Base-by-base conservation (phyloP, 2,329 filamentous ascomycete species). In the Colletotrichum trifolii region DNA sequence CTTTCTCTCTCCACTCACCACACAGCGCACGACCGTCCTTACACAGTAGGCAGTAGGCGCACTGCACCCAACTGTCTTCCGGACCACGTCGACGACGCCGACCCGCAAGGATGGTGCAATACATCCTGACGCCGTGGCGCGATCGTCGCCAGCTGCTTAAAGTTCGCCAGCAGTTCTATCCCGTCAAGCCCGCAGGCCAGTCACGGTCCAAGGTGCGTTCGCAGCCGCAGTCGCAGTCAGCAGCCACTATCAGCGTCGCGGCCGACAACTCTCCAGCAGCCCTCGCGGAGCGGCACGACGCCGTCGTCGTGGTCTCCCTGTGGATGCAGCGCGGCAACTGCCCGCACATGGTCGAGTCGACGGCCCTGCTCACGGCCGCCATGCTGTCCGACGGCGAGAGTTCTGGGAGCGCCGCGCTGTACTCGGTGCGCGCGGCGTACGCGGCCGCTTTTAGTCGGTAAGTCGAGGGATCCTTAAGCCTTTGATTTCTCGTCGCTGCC, bases 291-390 rank as follows among this genome's bases (percentile, higher is more conserved):
- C 79, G 81, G 71, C 77, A 82, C 66, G 70, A 74, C 54, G 83
- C 87, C 63, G 85, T 89, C 53, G 84, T 85, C 54, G 81, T 84
- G 54, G 87, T 89, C 53, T 84, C 85, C 46, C 84, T 89, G 77
- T 91, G 90, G 90, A 88, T 91, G 83, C 85, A 90, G 72, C 87
- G 91, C 74, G 89, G 89, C 68, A 87, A 87, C 71, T 91, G 93
- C 67, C 92, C 92, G 59, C 90, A 95, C 79, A 83, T 93, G 77
- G 86, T 95, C 58, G 92, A 95, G 78, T 91, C 90, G 40, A 94
- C 92, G 46, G 90, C 90, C 3, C 84, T 93, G 67, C 81, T 96
- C 64, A 87, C 87, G 69, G 88, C 91, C 66, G 91, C 91, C 35
- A 79, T 89, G 17, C 78, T 94, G 55, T 86, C 88, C 72, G 91